Conservation (phyloP, 2,329 filamentous ascomycete genomes). For the Cladorrhinum sp. region DNA sequence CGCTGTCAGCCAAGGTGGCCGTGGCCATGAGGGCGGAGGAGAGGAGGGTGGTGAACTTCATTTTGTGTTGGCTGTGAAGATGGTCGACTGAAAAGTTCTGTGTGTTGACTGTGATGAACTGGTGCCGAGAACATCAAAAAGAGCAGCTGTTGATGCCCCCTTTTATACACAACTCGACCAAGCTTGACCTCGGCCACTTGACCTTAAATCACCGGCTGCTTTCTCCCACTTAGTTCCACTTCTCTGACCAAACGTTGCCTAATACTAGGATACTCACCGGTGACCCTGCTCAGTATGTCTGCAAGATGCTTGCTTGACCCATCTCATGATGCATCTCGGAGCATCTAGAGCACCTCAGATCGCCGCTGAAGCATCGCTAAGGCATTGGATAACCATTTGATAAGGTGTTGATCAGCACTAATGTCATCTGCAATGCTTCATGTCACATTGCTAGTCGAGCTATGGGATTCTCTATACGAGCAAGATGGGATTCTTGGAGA, state of each 20-base stretch:
- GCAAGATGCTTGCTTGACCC: not conserved
- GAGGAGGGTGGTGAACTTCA: constrained; percentile 23
- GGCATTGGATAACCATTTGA: constrained; percentile 8
- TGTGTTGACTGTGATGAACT: constrained; percentile 5
- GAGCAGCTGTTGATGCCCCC: not conserved
- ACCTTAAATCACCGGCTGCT: not conserved
- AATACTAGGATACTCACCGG: not conserved
- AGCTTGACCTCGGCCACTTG: too few relatives aligned
- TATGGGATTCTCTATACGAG: not conserved
- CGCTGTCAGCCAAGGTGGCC: constrained; percentile 22
- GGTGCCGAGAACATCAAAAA: not conserved
- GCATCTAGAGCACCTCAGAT: not conserved
- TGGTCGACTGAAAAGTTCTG: not conserved
- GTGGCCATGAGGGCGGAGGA: constrained; percentile 21
- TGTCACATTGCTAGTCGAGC: not conserved
- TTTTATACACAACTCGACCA: constrained; percentile 1
- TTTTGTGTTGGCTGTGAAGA: constrained; percentile 9
- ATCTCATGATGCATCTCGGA: not conserved
- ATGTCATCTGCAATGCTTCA: not conserved
- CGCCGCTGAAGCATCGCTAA: not conserved
- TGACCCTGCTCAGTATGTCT: not conserved
- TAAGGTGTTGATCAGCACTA: not conserved
- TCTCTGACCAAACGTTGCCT: not conserved
- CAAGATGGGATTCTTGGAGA: not conserved
- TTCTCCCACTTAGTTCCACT: not conserved